Evolutionary conservation across 768 basidiomycete genomes (phyloP), one percentile per base, ranked within the genome.

Genomic region (Dentipellis sp.): DNA sequence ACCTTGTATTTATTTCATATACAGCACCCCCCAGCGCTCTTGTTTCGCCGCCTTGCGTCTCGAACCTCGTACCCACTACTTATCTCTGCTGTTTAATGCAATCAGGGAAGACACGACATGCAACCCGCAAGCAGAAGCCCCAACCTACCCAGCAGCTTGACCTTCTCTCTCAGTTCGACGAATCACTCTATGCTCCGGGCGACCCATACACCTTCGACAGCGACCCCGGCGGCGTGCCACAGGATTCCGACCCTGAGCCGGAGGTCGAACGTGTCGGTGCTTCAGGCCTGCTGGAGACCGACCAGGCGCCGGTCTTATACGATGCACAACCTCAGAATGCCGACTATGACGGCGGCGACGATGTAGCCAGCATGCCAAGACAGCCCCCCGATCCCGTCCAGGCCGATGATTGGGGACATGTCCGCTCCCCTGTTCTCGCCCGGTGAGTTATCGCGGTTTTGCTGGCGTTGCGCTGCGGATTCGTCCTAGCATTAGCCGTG

Each of bases 381-480:
- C 40, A 42, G 40, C 21, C 47, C 17, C n/a, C 48, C 2, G 59
- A 58, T 45, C 29, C 34, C 5, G 36, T 40, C n/a, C 50, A 39
- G 22, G 34, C 40, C 21, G 52, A 48, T 11, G 58, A 56, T n/a
- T 45, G 37, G 2, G 55, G 60, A 21, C 60, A 61, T 19, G 35
- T 61, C 34, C 60, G 60, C 29, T 59, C 60, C 2, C 60, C 60
- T 23, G 54, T 61, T 39, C 55, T 61, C 45, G 59, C 60, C n/a
- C 56, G 59, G 60, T 61, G 54, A 59, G 60, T 37, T 35, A 21
- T 36, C 7, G 36, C n/a, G 12, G 12, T 23, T 49, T 29, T 52
- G 21, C 10, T 51, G 37, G 23, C 21, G 53, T 23, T 10, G 19
- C n/a, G 21, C 19, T 45, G 17, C 3, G 29, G 29, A 29, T 29